A percentile compares a stretch with the other conserved stretches of the same genome.
Evolutionary conservation across 495 filamentous ascomycete genomes (phyloP).

Genomic region (Penicillium paxilli): DNA sequence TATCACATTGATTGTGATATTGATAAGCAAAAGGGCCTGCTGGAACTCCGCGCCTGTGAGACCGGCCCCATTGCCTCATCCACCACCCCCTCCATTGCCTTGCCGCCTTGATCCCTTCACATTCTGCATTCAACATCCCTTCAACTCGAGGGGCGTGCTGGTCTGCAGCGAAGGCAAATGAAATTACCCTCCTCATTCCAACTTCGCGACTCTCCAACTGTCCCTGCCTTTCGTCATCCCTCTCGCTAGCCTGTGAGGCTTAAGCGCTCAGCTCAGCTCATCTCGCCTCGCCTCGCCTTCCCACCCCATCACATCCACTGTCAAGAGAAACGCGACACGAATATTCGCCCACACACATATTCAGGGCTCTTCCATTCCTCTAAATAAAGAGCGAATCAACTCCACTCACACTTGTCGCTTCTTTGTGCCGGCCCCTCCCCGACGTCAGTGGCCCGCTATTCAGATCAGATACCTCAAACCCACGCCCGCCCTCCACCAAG

Average conservation of each 20-base stretch:
- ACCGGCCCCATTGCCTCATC: conserved; percentile 27
- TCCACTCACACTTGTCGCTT: not conserved
- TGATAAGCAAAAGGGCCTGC: conserved; percentile 24
- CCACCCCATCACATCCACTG: not conserved
- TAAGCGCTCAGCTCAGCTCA: conserved; percentile 1
- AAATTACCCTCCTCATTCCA: not conserved
- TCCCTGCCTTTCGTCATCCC: not conserved
- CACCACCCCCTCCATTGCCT: conserved; percentile 26
- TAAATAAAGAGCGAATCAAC: not conserved
- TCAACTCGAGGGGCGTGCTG: not conserved
- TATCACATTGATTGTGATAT: conserved; percentile 28
- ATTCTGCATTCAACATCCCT: conserved; percentile 10
- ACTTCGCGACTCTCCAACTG: not conserved
- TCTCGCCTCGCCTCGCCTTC: too few species aligned
- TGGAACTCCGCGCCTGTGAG: conserved; percentile 28
- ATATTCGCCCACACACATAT: too few species aligned
- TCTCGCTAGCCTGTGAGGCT: not conserved
- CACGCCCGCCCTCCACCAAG: not conserved
- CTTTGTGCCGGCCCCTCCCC: not conserved
- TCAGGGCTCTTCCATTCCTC: too few species aligned
- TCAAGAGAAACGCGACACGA: not conserved
- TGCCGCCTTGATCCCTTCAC: conserved; percentile 16
- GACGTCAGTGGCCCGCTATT: not conserved
- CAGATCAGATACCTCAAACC: not conserved
- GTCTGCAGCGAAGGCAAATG: not conserved